Evolutionary conservation across 2,329 filamentous ascomycete genomes (phyloP), one percentile per base, ranked within the genome.

Genomic region (Ambrosiella beaveri): DNA sequence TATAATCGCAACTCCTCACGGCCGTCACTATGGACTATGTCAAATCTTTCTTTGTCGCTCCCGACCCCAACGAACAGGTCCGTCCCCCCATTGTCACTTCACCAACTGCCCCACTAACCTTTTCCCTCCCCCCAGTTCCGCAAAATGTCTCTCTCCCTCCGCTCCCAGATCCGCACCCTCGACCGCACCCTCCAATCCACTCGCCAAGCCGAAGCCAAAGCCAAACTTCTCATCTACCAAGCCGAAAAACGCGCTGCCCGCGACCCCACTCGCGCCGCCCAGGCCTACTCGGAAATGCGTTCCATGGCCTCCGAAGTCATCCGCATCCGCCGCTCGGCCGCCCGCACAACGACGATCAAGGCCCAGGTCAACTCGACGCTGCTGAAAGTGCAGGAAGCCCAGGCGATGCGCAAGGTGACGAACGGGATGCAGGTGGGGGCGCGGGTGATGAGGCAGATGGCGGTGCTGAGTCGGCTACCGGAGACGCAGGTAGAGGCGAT

Each of bases 381-480:
- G 71, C 95, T 97, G 89, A 93, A 97, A 72, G 91, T 98, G 66
- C 88, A 90, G 66, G 91, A 97, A 73, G 90, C 93, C 1, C 97
- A 97, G 70, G 87, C 88, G 1, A 84, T 97, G 65, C 84, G 88
- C 64, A 95, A 95, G 76, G 97, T 98, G 63, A 90, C 97, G 71
- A 91, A 90, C 51, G 89, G 85, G 66, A 89, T 98, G 66, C 80
- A 81, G 64, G 84, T 86, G 47, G 88, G 84, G 64, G 90, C 91
- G 7, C 86, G 87, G 50, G 90, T 98, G 64, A 97, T 98, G 93
- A 91, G 90, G 71, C 89, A 97, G 68, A 88, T 98, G 61, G 97
- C 97, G 70, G 79, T 77, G 13, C 75, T 97, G 35, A 82, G 96
- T 54, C 78, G 84, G 36, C 71, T 98, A 64, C 93, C 93, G 9